Evolutionary conservation across 1,139 yeast species (phyloP), one percentile per base, ranked within the genome.

Genomic region (Scheffersomyces segobiensis): DNA sequence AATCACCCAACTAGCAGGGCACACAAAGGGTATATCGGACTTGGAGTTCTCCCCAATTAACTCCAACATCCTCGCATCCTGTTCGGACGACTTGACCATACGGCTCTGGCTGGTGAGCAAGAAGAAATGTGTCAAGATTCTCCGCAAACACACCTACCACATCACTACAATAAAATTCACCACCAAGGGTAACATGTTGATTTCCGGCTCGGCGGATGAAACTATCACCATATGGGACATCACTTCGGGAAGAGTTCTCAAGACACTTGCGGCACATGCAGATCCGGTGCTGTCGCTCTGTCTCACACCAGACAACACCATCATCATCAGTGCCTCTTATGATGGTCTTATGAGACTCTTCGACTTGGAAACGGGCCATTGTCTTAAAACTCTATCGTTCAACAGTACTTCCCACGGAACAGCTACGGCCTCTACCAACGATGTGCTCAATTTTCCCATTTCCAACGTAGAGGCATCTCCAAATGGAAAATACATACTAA

Each of bases 181-280:
- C 60, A 73, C 79, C 52, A 88, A 88, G 69, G 97, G 98, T 0
- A 91, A 92, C 64, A 73, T 95, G 24, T 72, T 95, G 26, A 87
- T 91, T 26, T 85, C 93, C 53, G 97, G 97, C 0, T 86, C 96
- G 1, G 87, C 96, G 51, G 99, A 95, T 72, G 99, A 95, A 67
- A 93, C 93, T 53, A 88, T 95, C 22, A 84, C 93, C 54, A 82
- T 93, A 3, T 95, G 99, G 99, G 98, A 93, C 72, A 84, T 89
- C 5, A 77, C 84, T 48, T 81, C 87, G 26, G 96, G 96, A 0
- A 81, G 82, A 54, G 84, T 91, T 55, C 75, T 93, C 65, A 87
- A 90, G 67, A 91, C 96, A 0, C 77, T 95, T 58, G 91, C 97
- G 19, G 98, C 99, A 0, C 99, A 95, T 71, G 86, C 97, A 0